Evolutionary conservation across 164 flowering plant genomes (phyloP), one percentile per base, ranked within the genome.

Genomic region (Paratinospora sagittata): DNA sequence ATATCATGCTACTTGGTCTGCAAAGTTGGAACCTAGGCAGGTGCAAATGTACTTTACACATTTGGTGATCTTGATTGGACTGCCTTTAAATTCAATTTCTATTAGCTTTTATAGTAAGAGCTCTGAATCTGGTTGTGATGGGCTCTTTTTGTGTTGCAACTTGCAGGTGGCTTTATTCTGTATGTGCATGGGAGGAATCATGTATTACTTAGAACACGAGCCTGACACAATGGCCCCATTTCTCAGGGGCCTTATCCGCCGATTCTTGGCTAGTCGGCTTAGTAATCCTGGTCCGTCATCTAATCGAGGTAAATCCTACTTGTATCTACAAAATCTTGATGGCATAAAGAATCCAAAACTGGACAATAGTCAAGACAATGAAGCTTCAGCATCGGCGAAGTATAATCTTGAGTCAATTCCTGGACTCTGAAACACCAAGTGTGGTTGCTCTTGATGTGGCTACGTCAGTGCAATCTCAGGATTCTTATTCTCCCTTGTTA

Each of bases 201-300:
- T 92, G 98, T 92, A 90, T 71, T 94, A 88, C 78, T 76, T 94
- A 67, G 98, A 94, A 70, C 84, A 94, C 70, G 98, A 94, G 77
- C 98, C 98, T 16, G 92, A 92, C 66, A 94, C 97, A 17, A 92
- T 94, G 98, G 96, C 98, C 36, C 97, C 97, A 39, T 89, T 92
- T 74, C 87, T 94, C 16, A 81, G 97, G 76, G 89, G 97, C 43
- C 77, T 94, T 52, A 90, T 94, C 21, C 96, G 95, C 19, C 95
- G 98, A 34, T 94, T 94, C 81, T 92, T 94, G 66, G 92, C 97
- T 41, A 92, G 98, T 79, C 84, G 90, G 78, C 90, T 94, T 17
- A 94, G 93, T 85, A 94, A 86, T 75, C 92, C 96, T 0, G 82
- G 77, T 19, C 84, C 87, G 30, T 60, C 91, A 39, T 68, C 85